These are phyloP conservation scores for Hyaloscypha variabilis DNA, from an alignment of 495 filamentous ascomycete species.

Conservation along the genomic window DNA sequence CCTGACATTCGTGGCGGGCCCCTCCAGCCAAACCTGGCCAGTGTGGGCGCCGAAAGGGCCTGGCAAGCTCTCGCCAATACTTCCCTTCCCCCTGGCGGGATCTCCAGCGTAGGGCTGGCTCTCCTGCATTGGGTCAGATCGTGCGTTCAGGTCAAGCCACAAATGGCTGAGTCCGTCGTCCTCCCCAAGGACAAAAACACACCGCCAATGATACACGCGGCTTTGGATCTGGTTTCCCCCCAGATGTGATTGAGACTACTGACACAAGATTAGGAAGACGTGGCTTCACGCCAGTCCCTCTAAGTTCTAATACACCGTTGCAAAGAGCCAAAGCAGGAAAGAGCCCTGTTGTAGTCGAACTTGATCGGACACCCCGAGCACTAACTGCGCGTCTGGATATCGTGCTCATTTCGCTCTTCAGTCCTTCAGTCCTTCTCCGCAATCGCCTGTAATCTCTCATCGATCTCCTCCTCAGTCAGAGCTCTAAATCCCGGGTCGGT, in stretches of 20 bases:
- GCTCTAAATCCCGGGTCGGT: constrained; percentile 78
- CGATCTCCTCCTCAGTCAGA: constrained; percentile 96
- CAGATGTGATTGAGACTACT: constrained; percentile 25
- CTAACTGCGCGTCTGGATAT: constrained; percentile 20
- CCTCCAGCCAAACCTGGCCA: background rate
- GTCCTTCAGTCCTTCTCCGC: constrained; percentile 92
- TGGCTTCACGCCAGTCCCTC: constrained; percentile 18
- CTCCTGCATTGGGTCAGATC: constrained; percentile 24
- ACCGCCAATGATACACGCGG: constrained; percentile 12
- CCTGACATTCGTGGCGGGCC: constrained; percentile 9
- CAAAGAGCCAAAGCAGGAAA: constrained; percentile 17
- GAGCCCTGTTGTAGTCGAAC: background rate
- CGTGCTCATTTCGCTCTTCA: constrained; percentile 5
- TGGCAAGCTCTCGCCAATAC: constrained; percentile 14
- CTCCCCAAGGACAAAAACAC: constrained; percentile 12
- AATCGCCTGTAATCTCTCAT: constrained; percentile 96
- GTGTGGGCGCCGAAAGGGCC: background rate
- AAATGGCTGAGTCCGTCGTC: constrained; percentile 21
- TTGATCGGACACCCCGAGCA: constrained; percentile 28
- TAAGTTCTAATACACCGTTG: constrained; percentile 25
- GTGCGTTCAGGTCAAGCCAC: constrained; percentile 27
- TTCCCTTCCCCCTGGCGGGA: constrained; percentile 7
- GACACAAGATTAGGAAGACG: constrained; percentile 22
- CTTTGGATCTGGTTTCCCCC: background rate
- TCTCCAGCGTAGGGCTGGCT: constrained; percentile 19